These are phyloP conservation scores for Yamadazyma songkhlaensis DNA, from an alignment of 1,139 yeast genomes.

Conservation along the genomic window DNA sequence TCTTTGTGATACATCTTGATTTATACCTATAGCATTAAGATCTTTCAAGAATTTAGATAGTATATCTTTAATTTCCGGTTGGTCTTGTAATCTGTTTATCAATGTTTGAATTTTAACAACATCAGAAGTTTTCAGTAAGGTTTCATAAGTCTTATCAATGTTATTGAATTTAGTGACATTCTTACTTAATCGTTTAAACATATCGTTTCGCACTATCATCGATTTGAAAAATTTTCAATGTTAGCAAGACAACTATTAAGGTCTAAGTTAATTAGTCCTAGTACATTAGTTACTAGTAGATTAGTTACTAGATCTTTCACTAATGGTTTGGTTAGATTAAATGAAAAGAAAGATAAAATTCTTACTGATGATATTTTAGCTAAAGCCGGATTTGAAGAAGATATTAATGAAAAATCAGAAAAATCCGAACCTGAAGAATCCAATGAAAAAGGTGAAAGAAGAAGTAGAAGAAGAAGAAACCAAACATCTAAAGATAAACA, in stretches of 20 bases:
- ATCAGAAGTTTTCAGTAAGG: slow-evolving; percentile 18
- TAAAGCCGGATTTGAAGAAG: slow-evolving; percentile 74
- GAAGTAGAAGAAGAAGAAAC: slow-evolving; percentile 42
- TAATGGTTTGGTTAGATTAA: background rate
- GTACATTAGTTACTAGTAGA: background rate
- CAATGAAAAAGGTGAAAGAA: background rate
- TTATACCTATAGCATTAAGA: slow-evolving; percentile 32
- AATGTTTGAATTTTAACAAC: slow-evolving; percentile 22
- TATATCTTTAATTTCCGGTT: slow-evolving; percentile 31
- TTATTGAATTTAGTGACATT: slow-evolving; percentile 28
- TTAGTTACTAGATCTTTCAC: slow-evolving; percentile 3
- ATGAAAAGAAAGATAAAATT: slow-evolving; percentile 25
- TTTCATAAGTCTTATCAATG: slow-evolving; percentile 25
- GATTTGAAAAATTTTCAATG: slow-evolving; percentile 7
- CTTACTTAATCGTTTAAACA: slow-evolving; percentile 18
- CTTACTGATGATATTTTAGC: slow-evolving; percentile 79
- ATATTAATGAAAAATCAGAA: slow-evolving; percentile 8
- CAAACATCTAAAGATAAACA: slow-evolving; percentile 61
- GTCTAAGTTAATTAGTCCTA: background rate
- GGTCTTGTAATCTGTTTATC: slow-evolving; percentile 21
- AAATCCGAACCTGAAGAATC: slow-evolving; percentile 8
- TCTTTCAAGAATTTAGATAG: slow-evolving; percentile 33
- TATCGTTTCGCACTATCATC: slow-evolving; percentile 3
- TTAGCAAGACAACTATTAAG: slow-evolving; percentile 1
- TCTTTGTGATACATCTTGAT: slow-evolving; percentile 12